These are phyloP conservation scores for Carex kokanica DNA, from an alignment of 176 grass and related monocot species.

Conservation along the genomic window DNA sequence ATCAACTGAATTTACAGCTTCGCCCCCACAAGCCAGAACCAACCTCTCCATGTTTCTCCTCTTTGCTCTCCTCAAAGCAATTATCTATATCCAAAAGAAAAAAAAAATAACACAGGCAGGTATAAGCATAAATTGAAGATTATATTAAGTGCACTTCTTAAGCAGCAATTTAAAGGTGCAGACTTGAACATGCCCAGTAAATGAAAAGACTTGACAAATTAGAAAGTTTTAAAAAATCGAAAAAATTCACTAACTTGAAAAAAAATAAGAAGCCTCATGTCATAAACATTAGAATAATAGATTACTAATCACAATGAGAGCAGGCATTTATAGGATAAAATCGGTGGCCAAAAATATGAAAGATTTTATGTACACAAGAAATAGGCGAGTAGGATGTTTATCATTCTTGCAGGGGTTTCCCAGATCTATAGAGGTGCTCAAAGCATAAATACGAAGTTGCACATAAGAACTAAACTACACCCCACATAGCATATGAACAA, in stretches of 20 bases:
- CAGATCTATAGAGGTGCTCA: not conserved
- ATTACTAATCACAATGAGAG: not conserved
- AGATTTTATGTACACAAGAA: not conserved
- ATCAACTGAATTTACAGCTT: constrained; percentile 93
- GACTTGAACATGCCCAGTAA: not conserved
- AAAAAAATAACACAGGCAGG: not conserved
- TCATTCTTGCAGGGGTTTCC: not conserved
- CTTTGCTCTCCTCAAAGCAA: constrained; percentile 90
- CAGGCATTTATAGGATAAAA: not conserved
- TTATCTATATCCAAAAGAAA: constrained; percentile 54
- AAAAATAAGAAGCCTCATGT: not conserved
- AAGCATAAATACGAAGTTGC: not conserved
- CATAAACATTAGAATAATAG: not conserved
- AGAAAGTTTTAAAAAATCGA: not conserved
- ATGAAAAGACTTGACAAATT: not conserved
- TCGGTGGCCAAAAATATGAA: not conserved
- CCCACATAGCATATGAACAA: not conserved
- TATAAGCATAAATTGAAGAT: not conserved
- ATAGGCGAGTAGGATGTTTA: not conserved
- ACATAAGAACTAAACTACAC: not conserved
- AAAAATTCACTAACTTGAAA: not conserved
- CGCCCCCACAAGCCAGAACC: constrained; percentile 80
- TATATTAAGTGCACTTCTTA: not conserved
- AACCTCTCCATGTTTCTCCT: constrained; percentile 98
- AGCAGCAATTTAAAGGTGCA: not conserved